Evolutionary conservation across 441 rosid species (phyloP).

Genomic region (Hura crepitans): DNA sequence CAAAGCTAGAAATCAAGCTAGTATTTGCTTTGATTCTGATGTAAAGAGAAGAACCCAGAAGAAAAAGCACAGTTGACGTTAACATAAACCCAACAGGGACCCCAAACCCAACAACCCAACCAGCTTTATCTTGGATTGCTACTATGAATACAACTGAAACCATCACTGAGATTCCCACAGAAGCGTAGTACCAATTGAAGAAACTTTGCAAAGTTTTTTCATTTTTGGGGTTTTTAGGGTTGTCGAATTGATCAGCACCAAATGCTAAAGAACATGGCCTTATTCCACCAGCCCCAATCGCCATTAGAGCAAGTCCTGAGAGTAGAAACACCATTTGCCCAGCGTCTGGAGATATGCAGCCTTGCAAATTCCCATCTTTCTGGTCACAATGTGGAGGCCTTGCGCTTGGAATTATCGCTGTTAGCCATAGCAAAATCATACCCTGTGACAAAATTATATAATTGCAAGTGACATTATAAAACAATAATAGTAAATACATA

Average conservation of each 20-base stretch:
- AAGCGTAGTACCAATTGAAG: slow-evolving; percentile 56
- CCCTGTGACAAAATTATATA: slow-evolving; percentile 33
- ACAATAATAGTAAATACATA: too few relatives aligned
- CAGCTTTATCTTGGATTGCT: slow-evolving; percentile 26
- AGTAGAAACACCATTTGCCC: slow-evolving; percentile 33
- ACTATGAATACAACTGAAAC: slow-evolving; percentile 25
- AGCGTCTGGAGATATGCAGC: slow-evolving; percentile 24
- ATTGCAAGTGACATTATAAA: too few relatives aligned
- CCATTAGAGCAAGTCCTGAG: slow-evolving; percentile 35
- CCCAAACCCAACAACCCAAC: slow-evolving; percentile 41
- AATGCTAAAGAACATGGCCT: slow-evolving; percentile 51
- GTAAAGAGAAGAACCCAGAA: slow-evolving; percentile 29
- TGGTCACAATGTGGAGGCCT: slow-evolving; percentile 36
- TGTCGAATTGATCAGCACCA: slow-evolving; percentile 44
- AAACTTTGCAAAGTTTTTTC: slow-evolving; percentile 34
- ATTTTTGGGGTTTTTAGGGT: slow-evolving; percentile 33
- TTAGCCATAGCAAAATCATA: slow-evolving; percentile 38
- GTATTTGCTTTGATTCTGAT: slow-evolving; percentile 27
- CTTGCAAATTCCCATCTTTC: slow-evolving; percentile 5
- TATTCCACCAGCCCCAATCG: slow-evolving; percentile 52
- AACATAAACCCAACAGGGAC: slow-evolving; percentile 34
- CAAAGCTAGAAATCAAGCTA: slow-evolving; percentile 32
- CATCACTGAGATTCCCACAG: slow-evolving; percentile 35
- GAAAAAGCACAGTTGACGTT: slow-evolving; percentile 21
- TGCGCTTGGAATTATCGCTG: slow-evolving; percentile 35